A percentile compares a stretch with the other conserved stretches of the same genome.
Evolutionary conservation across 2,329 filamentous ascomycete genomes (phyloP).

Genomic region (Metarhizium humberi): DNA sequence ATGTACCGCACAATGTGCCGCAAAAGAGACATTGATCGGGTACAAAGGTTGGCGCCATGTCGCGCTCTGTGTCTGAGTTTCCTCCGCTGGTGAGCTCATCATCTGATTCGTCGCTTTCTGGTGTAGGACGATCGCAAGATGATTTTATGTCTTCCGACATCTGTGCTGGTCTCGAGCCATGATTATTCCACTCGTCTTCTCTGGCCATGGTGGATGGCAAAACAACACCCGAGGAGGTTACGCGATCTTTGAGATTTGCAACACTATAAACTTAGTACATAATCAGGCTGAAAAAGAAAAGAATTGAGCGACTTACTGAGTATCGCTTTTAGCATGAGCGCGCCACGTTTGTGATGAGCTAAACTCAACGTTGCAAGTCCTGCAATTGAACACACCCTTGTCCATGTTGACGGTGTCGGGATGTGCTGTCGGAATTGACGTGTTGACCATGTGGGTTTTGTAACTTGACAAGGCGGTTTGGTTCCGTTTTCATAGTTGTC

Average conservation of each 20-base stretch:
- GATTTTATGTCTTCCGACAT: neutral
- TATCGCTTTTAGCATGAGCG: neutral
- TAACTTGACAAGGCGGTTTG: no score
- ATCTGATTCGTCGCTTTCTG: neutral
- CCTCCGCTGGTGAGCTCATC: neutral
- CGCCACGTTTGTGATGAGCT: neutral
- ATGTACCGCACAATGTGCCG: conserved; percentile 13
- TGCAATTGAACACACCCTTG: neutral
- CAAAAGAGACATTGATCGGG: conserved; percentile 34
- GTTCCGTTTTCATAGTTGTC: no score
- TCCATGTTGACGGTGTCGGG: neutral
- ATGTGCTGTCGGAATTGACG: no score
- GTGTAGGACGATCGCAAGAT: neutral
- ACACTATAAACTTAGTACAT: neutral
- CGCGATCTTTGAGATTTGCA: neutral
- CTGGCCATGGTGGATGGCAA: neutral
- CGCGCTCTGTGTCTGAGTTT: neutral
- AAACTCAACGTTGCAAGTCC: neutral
- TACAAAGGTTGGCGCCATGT: conserved; percentile 14
- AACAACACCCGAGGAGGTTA: neutral
- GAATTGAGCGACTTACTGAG: neutral
- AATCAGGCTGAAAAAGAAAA: neutral
- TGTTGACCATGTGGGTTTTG: no score
- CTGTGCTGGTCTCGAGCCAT: neutral
- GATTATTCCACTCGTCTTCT: neutral